Evolutionary conservation across 2,329 filamentous ascomycete species (phyloP).

Genomic region (Colletotrichum noveboracense): DNA sequence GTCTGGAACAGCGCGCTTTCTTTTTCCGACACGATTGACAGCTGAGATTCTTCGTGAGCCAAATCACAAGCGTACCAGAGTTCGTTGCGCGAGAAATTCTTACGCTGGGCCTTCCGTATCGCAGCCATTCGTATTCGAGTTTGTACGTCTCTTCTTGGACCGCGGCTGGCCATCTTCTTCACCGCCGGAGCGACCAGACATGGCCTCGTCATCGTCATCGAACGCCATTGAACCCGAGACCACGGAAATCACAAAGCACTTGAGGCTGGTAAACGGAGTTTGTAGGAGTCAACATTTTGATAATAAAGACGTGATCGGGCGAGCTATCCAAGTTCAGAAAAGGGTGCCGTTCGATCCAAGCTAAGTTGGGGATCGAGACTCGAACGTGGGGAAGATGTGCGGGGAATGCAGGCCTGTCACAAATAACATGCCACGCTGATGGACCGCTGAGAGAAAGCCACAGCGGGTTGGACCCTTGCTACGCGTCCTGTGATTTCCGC

Average conservation of each 20-base stretch:
- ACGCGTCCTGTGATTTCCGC: not conserved
- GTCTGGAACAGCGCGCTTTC: constrained; percentile 48
- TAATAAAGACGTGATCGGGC: not conserved
- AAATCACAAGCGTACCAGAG: not conserved
- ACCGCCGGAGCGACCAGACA: constrained; percentile 1
- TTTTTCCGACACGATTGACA: constrained; percentile 50
- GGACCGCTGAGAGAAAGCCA: not conserved
- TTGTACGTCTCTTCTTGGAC: not conserved
- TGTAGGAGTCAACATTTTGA: not conserved
- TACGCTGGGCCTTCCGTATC: not conserved
- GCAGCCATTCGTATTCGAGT: not conserved
- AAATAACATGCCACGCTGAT: not conserved
- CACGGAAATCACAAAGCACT: not conserved
- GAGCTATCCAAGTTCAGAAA: not conserved
- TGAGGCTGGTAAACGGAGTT: not conserved
- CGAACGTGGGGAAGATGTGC: constrained; percentile 3
- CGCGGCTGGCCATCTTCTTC: not conserved
- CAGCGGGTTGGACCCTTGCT: not conserved
- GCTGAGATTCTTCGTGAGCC: not conserved
- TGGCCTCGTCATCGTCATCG: not conserved
- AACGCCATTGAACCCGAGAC: not conserved
- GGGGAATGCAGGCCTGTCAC: not conserved
- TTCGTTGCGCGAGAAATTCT: not conserved
- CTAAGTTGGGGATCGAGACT: not conserved
- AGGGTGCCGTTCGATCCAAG: not conserved